These are phyloP conservation scores for Fusarium cicatricum DNA, from an alignment of 2,329 filamentous ascomycete genomes.

Conservation along the genomic window DNA sequence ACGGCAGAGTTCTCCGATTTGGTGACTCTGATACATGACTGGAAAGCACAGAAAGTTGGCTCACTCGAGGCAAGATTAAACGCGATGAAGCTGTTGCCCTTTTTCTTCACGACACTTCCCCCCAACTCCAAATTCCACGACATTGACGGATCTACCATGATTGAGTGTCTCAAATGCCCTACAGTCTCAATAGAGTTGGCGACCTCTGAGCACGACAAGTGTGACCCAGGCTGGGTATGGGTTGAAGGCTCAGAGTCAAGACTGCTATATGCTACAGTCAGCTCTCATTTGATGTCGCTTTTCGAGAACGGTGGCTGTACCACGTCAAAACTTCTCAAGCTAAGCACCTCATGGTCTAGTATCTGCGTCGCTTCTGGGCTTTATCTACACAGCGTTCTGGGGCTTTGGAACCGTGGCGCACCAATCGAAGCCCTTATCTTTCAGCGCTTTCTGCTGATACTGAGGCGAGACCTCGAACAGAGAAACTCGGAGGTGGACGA, in stretches of 20 bases:
- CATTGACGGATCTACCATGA: constrained; percentile 17
- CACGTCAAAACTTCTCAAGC: fast-evolving
- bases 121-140: constrained; percentile 1
- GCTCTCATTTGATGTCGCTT: constrained; percentile 29
- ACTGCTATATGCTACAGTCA: constrained; percentile 16
- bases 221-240: constrained; percentile 36
- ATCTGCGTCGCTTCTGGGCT: constrained; percentile 21
- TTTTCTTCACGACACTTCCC: constrained; percentile 27
- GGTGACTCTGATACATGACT: constrained; percentile 22
- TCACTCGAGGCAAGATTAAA: constrained; percentile 24
- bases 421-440: constrained; percentile 15
- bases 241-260: constrained; percentile 35
- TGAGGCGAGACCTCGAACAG: constrained; percentile 20
- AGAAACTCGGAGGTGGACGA: fast-evolving
- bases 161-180: constrained; percentile 26
- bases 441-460: neutral
- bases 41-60: constrained; percentile 32
- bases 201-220: neutral
- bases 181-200: constrained; percentile 9
- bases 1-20: constrained; percentile 17
- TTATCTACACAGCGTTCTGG: constrained; percentile 30
- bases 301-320: neutral
- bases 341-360: constrained; percentile 28
- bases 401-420: constrained; percentile 16
- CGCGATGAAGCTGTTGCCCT: constrained; percentile 27